Conservation (phyloP, 495 filamentous ascomycete genomes). For the Amniculicola lignicola region DNA sequence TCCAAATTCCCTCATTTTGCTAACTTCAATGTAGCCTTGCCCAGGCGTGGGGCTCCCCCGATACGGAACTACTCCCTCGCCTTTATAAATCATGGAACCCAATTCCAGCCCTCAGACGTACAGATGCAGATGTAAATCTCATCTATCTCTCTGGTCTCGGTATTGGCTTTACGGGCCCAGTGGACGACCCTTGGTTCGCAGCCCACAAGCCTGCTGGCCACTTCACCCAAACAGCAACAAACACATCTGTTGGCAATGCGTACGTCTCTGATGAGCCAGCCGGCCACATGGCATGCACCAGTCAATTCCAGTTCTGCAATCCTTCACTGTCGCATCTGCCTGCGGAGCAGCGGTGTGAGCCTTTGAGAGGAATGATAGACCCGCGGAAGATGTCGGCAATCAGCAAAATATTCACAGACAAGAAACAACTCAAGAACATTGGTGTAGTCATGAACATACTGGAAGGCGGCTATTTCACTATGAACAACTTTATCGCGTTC, state of each 20-base stretch:
- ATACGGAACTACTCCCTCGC: background rate
- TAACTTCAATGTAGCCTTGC: no score
- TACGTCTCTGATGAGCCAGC: conserved; percentile 12
- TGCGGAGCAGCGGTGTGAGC: conserved; percentile 2
- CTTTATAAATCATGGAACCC: background rate
- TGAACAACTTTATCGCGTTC: conserved; percentile 3
- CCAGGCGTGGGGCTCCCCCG: background rate
- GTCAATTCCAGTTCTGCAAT: conserved; percentile 24
- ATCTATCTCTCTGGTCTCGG: conserved; percentile 6
- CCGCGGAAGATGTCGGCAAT: background rate
- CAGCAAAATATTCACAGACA: conserved; percentile 2
- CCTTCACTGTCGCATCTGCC: conserved; percentile 6
- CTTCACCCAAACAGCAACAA: background rate
- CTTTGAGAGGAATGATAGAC: conserved; percentile 7
- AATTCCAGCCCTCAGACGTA: conserved; percentile 1
- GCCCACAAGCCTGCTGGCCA: background rate
- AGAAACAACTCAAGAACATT: background rate
- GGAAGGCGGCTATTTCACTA: background rate
- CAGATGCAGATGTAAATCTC: conserved; percentile 12
- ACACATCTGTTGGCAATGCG: background rate
- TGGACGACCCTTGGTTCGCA: conserved; percentile 11
- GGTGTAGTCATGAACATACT: background rate
- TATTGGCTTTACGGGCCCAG: conserved; percentile 2
- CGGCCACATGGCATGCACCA: conserved; percentile 6
- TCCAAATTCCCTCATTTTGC: background rate